phyloP scores from a whole-genome alignment of 768 basidiomycete species.

The Lactifluus echinatus region DNA sequence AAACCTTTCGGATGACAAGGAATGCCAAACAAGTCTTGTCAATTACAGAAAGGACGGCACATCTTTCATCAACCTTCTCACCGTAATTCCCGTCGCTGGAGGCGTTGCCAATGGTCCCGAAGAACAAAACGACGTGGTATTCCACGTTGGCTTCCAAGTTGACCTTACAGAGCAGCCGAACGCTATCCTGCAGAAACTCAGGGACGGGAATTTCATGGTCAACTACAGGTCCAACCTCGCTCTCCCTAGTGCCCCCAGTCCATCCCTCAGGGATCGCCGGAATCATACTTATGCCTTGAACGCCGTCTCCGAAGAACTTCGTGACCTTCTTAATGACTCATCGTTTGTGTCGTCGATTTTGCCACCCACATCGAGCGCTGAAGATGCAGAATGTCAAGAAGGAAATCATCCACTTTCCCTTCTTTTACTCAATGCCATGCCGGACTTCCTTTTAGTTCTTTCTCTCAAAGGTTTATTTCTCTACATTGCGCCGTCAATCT shows the following conservation, averaged over 20 bases:
- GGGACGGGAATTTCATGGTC: constrained; percentile 68
- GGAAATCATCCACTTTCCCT: constrained; percentile 44
- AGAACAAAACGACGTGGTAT: constrained; percentile 65
- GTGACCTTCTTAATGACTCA: constrained; percentile 37
- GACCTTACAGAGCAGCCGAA: constrained; percentile 84
- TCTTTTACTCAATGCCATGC: constrained; percentile 49
- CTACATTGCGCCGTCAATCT: constrained; percentile 81
- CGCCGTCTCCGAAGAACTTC: constrained; percentile 46
- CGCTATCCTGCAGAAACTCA: constrained; percentile 69
- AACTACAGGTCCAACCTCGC: constrained; percentile 37
- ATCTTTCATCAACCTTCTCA: constrained; percentile 88
- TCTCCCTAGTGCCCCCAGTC: constrained; percentile 17
- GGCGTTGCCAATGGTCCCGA: constrained; percentile 38
- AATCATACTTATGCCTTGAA: constrained; percentile 24
- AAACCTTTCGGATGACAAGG: constrained; percentile 62
- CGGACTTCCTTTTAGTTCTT: constrained; percentile 86
- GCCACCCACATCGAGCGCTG: constrained; percentile 18
- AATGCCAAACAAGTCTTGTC: constrained; percentile 79
- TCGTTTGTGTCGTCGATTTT: constrained; percentile 35
- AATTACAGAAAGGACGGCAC: constrained; percentile 83
- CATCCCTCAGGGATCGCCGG: constrained; percentile 28
- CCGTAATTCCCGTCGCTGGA: constrained; percentile 77
- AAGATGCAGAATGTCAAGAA: constrained; percentile 26
- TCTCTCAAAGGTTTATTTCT: constrained; percentile 89
- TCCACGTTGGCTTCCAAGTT: constrained; percentile 93